Evolutionary conservation across 148 eudicot species (phyloP), one percentile per base, ranked within the genome.

Genomic region (Vaccinium corymbosum): DNA sequence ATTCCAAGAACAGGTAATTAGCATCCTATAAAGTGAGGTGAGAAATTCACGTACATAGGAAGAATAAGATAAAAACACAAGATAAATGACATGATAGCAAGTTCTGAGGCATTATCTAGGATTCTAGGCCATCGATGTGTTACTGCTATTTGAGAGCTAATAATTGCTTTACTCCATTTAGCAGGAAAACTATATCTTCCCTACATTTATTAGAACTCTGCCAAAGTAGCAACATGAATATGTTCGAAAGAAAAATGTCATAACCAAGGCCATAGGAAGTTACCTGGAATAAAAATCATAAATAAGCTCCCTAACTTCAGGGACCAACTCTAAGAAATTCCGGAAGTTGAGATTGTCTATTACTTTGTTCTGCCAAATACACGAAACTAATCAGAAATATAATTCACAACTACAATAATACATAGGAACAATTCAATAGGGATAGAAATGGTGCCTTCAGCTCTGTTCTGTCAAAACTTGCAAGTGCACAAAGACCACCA

Each of bases 401-500:
- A 61, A 81, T 15, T 38, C 78, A 64, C 50, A 46, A 16, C 78
- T 78, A 78, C 46, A 22, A 80, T 71, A 46, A 25, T 79, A 52
- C 10, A 76, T 16, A 64, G 15, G 20, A 53, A 78, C 38, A 8
- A 62, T 38, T 52, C 51, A 17, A 77, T 50, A 77, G 17, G 72
- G 64, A 56, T 51, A 84, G 53, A 71, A 49, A 76, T 51, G 46
- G 68, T 76, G 79, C 99, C 99, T 96, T 96, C 80, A 96, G 93
- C 84, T 96, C 99, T 62, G 94, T 68, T 51, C 99, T 90, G 84
- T 96, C 98, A 91, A 94, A 96, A 82, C 94, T 93, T 85, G 99
- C 98, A 85, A 96, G 95, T 48, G 97, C 98, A 85, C 99, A 96
- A 51, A 96, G 94, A 83, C 97, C 98, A 84, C 99, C 99, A 85